phyloP scores from a whole-genome alignment of 2,329 filamentous ascomycete genomes.

The Xenosphaeropsis pyriputrescens region DNA sequence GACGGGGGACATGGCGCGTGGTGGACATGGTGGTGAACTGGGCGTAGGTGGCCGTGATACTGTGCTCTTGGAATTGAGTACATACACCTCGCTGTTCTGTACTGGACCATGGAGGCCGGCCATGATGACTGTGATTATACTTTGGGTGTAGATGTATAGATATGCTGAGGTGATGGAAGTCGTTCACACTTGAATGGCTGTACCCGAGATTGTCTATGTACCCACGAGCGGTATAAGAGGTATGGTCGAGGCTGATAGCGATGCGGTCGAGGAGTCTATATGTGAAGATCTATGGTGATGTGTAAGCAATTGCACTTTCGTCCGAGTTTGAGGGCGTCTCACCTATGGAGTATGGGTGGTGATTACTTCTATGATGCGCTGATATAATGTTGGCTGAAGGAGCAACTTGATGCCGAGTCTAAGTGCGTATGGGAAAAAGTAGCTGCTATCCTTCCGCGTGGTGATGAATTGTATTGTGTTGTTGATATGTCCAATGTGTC shows the following conservation, averaged over 20 bases:
- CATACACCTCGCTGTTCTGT: constrained; percentile 19
- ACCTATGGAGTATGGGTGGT: too few relatives aligned
- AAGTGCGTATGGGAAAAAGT: neutral
- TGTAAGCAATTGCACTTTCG: too few relatives aligned
- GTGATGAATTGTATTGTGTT: neutral
- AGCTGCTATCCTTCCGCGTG: neutral
- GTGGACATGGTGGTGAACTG: constrained; percentile 17
- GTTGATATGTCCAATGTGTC: neutral
- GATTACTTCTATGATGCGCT: neutral
- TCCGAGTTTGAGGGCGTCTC: too few relatives aligned
- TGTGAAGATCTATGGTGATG: neutral
- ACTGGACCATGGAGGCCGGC: constrained; percentile 14
- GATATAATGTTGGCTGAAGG: neutral
- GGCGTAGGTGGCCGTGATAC: constrained; percentile 15
- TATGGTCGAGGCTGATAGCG: neutral
- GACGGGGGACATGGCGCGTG: constrained; percentile 11
- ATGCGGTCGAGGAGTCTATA: neutral
- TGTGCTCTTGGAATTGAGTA: constrained; percentile 10
- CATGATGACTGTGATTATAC: constrained; percentile 6
- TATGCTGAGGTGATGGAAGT: neutral
- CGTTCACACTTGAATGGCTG: neutral
- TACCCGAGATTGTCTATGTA: neutral
- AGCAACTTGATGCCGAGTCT: neutral
- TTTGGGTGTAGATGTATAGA: neutral
- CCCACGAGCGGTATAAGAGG: neutral